Evolutionary conservation across 768 basidiomycete genomes (phyloP).

Genomic region (Terana coerulea): DNA sequence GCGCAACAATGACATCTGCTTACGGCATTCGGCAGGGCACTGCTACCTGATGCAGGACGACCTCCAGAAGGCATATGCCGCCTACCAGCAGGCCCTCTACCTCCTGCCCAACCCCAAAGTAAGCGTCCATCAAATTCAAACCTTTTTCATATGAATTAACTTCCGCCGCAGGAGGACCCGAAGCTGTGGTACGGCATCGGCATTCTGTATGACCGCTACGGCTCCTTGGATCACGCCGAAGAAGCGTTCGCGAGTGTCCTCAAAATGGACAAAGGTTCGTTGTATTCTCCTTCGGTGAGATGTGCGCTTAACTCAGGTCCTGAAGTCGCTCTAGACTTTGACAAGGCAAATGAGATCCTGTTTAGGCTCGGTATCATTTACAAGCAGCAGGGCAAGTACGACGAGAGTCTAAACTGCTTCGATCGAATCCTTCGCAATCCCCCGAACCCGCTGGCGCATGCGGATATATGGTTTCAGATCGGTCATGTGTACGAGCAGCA

Average conservation of each 20-base stretch:
- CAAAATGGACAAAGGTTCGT: conserved; percentile 91
- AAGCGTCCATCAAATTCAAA: conserved; percentile 10
- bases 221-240: conserved; percentile 97
- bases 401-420: conserved; percentile 87
- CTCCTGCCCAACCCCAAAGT: conserved; percentile 95
- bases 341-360: conserved; percentile 97
- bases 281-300: conserved; percentile 10
- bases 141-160: conserved; percentile 7
- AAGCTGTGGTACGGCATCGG: conserved; percentile 99
- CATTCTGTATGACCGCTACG: conserved; percentile 97
- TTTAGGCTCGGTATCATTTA: conserved; percentile 99
- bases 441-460: conserved; percentile 91
- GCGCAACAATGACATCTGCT: conserved; percentile 6
- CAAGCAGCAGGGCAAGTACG: conserved; percentile 96
- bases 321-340: conserved; percentile 64
- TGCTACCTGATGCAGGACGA: conserved; percentile 99
- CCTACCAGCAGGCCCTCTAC: conserved; percentile 97
- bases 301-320: conserved; percentile 17
- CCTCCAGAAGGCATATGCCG: conserved; percentile 96
- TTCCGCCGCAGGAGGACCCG: conserved; percentile 73
- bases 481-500: conserved; percentile 98
- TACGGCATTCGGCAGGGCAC: conserved; percentile 56
- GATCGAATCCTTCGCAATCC: conserved; percentile 95
- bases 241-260: conserved; percentile 97
- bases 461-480: conserved; percentile 99